These are phyloP conservation scores for Solanum lycopersicoides DNA, from an alignment of 257 asterid genomes.

Conservation along the genomic window DNA sequence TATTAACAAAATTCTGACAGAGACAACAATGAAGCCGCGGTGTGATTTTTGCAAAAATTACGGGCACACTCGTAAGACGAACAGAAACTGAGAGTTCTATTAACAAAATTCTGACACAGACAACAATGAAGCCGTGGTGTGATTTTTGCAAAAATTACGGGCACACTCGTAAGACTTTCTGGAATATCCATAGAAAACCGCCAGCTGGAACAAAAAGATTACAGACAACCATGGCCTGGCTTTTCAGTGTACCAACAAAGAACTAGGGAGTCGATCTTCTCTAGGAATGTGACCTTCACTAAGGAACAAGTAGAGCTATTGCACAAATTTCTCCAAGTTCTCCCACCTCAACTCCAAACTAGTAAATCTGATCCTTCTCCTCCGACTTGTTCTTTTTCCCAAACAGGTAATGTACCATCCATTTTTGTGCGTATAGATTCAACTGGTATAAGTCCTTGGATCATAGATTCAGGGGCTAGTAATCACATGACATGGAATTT, in stretches of 20 bases:
- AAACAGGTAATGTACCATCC: neutral
- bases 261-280: neutral
- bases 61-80: neutral
- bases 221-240: neutral
- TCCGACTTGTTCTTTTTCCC: neutral
- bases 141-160: neutral
- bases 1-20: neutral
- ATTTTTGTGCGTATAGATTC: neutral
- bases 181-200: no score
- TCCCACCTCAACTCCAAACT: neutral
- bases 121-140: neutral
- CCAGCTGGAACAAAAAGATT: neutral
- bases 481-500: neutral
- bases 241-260: neutral
- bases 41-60: neutral
- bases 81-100: no score
- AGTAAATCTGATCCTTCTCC: neutral
- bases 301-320: neutral
- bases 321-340: neutral
- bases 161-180: neutral
- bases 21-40: neutral
- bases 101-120: no score
- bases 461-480: neutral
- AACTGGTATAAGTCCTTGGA: neutral
- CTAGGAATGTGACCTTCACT: neutral